Percentiles rank a stretch among this genome's conserved stretches.
Conservation (phyloP, 306 rosid species). For the Comarum palustre region DNA sequence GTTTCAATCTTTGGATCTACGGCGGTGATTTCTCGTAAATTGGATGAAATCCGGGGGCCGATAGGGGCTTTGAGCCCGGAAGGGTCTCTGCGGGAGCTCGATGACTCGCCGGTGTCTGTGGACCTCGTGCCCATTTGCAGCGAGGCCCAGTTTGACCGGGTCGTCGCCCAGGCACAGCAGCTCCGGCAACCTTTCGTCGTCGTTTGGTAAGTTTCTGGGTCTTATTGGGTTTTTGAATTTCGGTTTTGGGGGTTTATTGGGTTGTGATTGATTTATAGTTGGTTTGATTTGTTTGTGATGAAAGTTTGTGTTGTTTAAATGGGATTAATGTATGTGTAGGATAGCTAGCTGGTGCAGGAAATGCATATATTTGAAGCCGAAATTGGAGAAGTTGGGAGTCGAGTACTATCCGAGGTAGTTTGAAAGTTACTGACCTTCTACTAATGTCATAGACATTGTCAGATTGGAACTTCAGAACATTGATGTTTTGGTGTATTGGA, state of each 20-base stretch:
- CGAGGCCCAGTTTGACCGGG: slow-evolving; percentile 49
- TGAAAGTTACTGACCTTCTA: neutral
- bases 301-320: slow-evolving; percentile 1
- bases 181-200: slow-evolving; percentile 35
- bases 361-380: slow-evolving; percentile 79
- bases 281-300: neutral
- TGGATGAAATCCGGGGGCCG: slow-evolving; percentile 1
- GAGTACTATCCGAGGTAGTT: slow-evolving; percentile 64
- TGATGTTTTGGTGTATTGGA: neutral
- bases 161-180: slow-evolving; percentile 37
- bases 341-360: slow-evolving; percentile 94
- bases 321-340: slow-evolving; percentile 48
- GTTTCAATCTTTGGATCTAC: slow-evolving; percentile 8
- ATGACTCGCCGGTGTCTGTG: slow-evolving; percentile 49
- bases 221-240: neutral
- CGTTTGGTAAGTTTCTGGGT: slow-evolving; percentile 37
- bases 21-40: slow-evolving; percentile 16
- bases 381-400: slow-evolving; percentile 77
- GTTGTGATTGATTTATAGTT: neutral
- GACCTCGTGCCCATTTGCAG: slow-evolving; percentile 39
- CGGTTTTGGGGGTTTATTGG: neutral
- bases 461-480: neutral
- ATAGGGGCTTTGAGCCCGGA: slow-evolving; percentile 27
- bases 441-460: neutral
- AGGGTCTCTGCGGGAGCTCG: slow-evolving; percentile 38